Percentiles rank a stretch among this genome's conserved stretches.
phyloP scores from a whole-genome alignment of 805 yeast genomes.

The Wickerhamomyces bovis region DNA sequence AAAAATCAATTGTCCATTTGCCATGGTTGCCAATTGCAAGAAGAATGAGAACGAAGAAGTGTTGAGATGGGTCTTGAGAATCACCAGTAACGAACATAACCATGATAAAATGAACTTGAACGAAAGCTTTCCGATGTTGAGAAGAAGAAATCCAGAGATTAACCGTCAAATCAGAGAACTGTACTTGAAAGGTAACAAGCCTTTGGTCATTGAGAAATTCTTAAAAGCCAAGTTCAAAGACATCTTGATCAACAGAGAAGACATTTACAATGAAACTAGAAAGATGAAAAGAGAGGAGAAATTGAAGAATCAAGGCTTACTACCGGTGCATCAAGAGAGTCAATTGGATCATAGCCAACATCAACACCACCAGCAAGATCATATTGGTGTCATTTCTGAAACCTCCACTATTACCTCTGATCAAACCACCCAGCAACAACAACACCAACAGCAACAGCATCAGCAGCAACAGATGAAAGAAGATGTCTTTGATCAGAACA shows the following conservation, averaged over 20 bases:
- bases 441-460: conserved; percentile 10
- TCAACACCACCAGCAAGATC: conserved; percentile 2
- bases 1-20: conserved; percentile 26
- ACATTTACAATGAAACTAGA: conserved; percentile 27
- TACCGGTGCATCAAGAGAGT: conserved; percentile 3
- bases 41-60: conserved; percentile 23
- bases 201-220: conserved; percentile 22
- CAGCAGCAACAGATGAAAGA: conserved; percentile 13
- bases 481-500: conserved; percentile 22
- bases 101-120: conserved; percentile 25
- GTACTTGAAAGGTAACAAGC: conserved; percentile 25
- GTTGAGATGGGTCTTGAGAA: conserved; percentile 23
- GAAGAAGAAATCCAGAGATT: conserved; percentile 28
- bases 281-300: conserved; percentile 28
- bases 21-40: conserved; percentile 27
- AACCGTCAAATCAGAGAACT: conserved; percentile 26
- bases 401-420: background rate
- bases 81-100: conserved; percentile 24
- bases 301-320: conserved; percentile 7
- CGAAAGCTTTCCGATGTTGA: conserved; percentile 26
- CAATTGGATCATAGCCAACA: conserved; percentile 1
- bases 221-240: conserved; percentile 21
- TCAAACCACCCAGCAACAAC: conserved; percentile 5
- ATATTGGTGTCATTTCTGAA: conserved; percentile 1
- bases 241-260: conserved; percentile 26